Percentiles rank a stretch among this genome's conserved stretches.
These are phyloP conservation scores for Hsuehochloa calcarea DNA, from an alignment of 176 grass and related monocot genomes.

Conservation along the genomic window DNA sequence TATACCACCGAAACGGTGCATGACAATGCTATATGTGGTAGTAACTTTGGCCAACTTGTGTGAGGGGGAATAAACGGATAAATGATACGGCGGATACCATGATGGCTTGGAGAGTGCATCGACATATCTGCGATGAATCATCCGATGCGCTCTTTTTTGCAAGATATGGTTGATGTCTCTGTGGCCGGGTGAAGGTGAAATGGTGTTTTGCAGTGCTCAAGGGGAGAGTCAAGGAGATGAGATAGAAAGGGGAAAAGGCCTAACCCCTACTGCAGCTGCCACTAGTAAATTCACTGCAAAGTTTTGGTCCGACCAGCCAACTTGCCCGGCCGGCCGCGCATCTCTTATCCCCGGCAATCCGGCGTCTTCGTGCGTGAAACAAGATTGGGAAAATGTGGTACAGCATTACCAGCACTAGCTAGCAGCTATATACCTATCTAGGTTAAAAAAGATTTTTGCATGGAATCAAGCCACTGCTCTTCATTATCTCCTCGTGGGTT, in stretches of 20 bases:
- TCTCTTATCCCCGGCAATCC: conserved; percentile 29
- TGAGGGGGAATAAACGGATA: background rate
- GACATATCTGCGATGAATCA: background rate
- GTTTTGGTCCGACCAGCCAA: conserved; percentile 40
- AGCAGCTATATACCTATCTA: background rate
- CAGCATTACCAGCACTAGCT: conserved; percentile 34
- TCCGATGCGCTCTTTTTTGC: background rate
- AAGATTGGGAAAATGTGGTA: conserved; percentile 35
- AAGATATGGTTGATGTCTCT: conserved; percentile 23
- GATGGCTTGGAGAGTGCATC: background rate
- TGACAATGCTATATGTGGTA: background rate
- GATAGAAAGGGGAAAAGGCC: conserved; percentile 36
- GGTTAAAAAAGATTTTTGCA: background rate
- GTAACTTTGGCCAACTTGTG: background rate
- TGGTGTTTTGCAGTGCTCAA: background rate
- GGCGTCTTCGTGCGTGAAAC: background rate
- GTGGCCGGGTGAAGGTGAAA: background rate
- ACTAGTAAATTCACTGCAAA: conserved; percentile 26
- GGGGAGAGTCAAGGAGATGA: background rate
- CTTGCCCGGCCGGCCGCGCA: conserved; percentile 20
- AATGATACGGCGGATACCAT: background rate
- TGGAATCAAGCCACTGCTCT: background rate
- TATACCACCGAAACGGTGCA: background rate
- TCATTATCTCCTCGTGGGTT: background rate
- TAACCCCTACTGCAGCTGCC: background rate